Evolutionary conservation across 2,329 filamentous ascomycete species (phyloP).

Genomic region (Aspergillus melleus): DNA sequence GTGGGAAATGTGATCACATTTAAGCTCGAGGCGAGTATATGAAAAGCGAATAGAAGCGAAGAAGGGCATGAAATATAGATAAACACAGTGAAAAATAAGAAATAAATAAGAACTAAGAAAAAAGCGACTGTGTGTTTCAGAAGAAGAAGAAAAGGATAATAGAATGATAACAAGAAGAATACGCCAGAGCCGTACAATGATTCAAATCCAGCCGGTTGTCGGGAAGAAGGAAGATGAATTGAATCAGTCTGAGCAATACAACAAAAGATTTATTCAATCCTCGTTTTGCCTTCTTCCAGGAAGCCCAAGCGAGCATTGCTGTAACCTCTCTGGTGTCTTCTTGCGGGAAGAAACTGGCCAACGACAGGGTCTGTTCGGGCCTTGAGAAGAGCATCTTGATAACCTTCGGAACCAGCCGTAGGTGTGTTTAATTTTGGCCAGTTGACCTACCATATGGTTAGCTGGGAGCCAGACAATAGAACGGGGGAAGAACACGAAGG

Average conservation of each 20-base stretch:
- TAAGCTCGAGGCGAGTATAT: neutral
- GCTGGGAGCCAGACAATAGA: neutral
- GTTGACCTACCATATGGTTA: conserved; percentile 67
- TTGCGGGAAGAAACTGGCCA: conserved; percentile 65
- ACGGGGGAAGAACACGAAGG: neutral
- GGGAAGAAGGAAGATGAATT: neutral
- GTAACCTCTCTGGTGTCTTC: conserved; percentile 74
- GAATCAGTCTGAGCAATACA: neutral
- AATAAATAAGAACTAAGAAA: conserved; percentile 1
- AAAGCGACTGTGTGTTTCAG: neutral
- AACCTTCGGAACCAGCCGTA: conserved; percentile 81
- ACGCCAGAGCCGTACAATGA: neutral
- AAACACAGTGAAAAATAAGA: neutral
- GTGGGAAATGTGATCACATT: conserved; percentile 2
- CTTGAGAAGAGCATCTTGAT: conserved; percentile 79
- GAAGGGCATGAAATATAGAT: conserved; percentile 11
- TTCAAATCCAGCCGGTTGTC: neutral
- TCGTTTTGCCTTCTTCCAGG: conserved; percentile 97
- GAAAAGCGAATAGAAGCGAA: conserved; percentile 2
- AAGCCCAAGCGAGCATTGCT: conserved; percentile 80
- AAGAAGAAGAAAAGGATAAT: neutral
- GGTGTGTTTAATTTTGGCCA: conserved; percentile 96
- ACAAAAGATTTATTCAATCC: conserved; percentile 64
- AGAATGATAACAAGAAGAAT: neutral
- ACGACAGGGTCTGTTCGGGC: conserved; percentile 80